Evolutionary conservation across 1,284 basidiomycete species (phyloP), one percentile per base, ranked within the genome.

Genomic region (Fistulina hepatica): DNA sequence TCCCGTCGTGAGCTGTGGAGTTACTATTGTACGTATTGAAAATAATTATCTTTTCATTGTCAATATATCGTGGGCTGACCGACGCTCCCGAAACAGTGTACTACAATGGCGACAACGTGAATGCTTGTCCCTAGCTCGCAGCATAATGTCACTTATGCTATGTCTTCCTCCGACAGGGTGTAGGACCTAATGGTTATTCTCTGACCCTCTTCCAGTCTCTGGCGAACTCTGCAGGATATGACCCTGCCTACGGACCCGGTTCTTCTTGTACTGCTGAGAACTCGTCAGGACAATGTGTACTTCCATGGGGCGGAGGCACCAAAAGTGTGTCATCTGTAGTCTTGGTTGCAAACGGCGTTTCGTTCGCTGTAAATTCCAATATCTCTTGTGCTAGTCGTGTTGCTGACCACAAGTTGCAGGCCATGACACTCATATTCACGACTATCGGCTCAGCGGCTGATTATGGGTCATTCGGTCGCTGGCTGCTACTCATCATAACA

Each of bases 391-490:
- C 5, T 13, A 8, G 9, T 31, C 13, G 11, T 13, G 9, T 19
- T 8, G n/a, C n/a, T n/a, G n/a, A n/a, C n/a, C n/a, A n/a, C 15
- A 36, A 13, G 21, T 5, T 33, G 13, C 36, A 76, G 74, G 60
- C 80, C 28, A 83, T 84, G 81, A 81, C 82, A 0, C 46, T 69
- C 12, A 73, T 89, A 32, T 86, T 89, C 60, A 82, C 84, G 2
- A 79, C 81, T 0, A 76, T 91, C 33, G 81, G 82, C 19, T 82
- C 81, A 8, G 74, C 79, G 0, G 83, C 81, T 0, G 85, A 89
- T 53, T 89, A 85, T 49, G 82, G 84, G n/a, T 71, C 64, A 0
- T 84, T 85, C 52, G 74, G 83, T 28, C 72, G 76, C 6, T 85
- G 80, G 74, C 60, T 89, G 9, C 66, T 88, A 6, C 65, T 86